Evolutionary conservation across 2,329 filamentous ascomycete species (phyloP).

Genomic region (Alternaria sp.): DNA sequence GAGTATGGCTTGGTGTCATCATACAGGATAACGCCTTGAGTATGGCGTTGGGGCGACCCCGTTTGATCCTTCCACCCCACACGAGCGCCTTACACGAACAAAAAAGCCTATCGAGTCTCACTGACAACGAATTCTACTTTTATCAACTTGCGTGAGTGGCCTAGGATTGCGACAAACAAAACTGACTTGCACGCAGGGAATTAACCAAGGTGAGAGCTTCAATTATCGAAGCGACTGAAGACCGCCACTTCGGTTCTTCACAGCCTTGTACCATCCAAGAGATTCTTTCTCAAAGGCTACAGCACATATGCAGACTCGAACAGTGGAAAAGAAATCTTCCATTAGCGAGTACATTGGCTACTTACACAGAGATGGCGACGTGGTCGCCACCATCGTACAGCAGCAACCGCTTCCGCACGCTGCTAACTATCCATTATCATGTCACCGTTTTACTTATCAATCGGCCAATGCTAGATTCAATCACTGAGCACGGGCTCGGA

Average conservation of each 20-base stretch:
- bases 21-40: background rate
- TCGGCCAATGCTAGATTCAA: background rate
- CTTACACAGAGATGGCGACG: background rate
- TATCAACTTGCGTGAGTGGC: background rate
- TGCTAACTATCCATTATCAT: background rate
- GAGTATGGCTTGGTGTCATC: background rate
- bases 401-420: background rate
- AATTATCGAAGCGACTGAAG: background rate
- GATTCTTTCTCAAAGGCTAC: background rate
- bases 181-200: background rate
- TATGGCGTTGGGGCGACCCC: background rate
- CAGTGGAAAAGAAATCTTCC: background rate
- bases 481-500: background rate
- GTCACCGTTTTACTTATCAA: background rate
- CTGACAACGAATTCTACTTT: background rate
- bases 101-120: background rate
- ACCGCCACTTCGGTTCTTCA: background rate
- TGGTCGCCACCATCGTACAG: background rate
- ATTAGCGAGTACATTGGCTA: background rate
- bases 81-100: background rate
- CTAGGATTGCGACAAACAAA: background rate
- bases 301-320: background rate
- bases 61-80: background rate
- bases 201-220: background rate
- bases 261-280: background rate